phyloP scores from a whole-genome alignment of 2,329 filamentous ascomycete genomes.

The Claviceps cyperi region DNA sequence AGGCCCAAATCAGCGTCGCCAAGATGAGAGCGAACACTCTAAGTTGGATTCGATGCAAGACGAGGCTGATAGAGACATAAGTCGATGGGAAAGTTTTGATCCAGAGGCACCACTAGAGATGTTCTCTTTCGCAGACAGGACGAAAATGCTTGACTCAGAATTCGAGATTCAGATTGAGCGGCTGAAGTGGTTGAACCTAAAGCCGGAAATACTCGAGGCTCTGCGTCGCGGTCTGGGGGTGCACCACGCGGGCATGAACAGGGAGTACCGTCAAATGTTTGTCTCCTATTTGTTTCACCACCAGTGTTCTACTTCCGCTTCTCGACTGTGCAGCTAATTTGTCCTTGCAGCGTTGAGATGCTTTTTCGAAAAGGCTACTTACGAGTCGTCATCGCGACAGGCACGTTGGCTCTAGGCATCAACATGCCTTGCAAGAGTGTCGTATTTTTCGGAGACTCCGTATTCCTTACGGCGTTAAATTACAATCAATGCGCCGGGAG shows the following conservation, averaged over 20 bases:
- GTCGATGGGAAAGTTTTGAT: constrained; percentile 42
- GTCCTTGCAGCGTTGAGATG: constrained; percentile 43
- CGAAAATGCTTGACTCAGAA: constrained; percentile 42
- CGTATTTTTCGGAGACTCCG: constrained; percentile 59
- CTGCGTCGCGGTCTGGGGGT: constrained; percentile 57
- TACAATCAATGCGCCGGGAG: constrained; percentile 65
- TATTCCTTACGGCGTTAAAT: constrained; percentile 60
- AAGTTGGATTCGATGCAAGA: neutral
- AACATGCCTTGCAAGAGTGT: constrained; percentile 79
- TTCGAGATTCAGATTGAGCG: constrained; percentile 38
- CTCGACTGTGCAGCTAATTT: constrained; percentile 3
- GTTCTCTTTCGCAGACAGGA: constrained; percentile 53
- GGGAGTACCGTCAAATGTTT: constrained; percentile 55
- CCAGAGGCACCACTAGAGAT: constrained; percentile 46
- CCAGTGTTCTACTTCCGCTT: neutral
- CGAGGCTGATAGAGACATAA: constrained; percentile 4
- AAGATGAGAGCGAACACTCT: neutral
- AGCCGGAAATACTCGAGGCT: constrained; percentile 40
- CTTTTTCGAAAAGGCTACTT: constrained; percentile 60
- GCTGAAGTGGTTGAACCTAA: constrained; percentile 30
- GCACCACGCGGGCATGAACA: constrained; percentile 69
- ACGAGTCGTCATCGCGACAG: constrained; percentile 58
- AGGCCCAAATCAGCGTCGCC: neutral
- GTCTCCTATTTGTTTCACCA: constrained; percentile 8
- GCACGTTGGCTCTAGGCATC: constrained; percentile 62